phyloP scores from a whole-genome alignment of 441 rosid species.

The Gossypium trilobum region DNA sequence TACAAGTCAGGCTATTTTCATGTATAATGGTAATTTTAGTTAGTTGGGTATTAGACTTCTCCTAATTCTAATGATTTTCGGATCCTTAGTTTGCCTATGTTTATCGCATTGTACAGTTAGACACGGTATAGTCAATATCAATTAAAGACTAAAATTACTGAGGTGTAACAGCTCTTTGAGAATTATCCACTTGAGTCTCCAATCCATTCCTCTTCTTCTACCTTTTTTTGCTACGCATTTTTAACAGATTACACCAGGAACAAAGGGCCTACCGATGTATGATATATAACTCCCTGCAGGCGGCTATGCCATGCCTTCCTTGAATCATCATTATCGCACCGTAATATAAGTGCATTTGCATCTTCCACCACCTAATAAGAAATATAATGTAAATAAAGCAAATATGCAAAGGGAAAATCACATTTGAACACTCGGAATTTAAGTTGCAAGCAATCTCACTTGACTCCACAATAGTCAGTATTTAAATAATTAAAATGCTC shows the following conservation, averaged over 20 bases:
- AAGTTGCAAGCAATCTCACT: constrained; percentile 4
- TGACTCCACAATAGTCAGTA: not conserved
- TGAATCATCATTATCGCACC: constrained; percentile 66
- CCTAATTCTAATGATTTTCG: not conserved
- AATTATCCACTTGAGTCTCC: not conserved
- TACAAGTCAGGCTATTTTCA: not conserved
- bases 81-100: not conserved
- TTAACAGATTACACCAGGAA: constrained; percentile 1
- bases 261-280: constrained; percentile 59
- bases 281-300: constrained; percentile 82
- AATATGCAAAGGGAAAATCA: not conserved
- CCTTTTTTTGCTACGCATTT: not conserved
- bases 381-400: constrained; percentile 4
- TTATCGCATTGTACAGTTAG: not conserved
- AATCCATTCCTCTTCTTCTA: not conserved
- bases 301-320: constrained; percentile 74
- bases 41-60: not conserved
- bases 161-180: not conserved
- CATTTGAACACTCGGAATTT: not conserved
- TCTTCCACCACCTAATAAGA: constrained; percentile 70
- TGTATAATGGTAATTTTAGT: not conserved
- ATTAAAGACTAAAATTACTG: not conserved
- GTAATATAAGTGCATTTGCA: constrained; percentile 58
- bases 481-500: constrained; percentile 10
- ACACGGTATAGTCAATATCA: not conserved